These are phyloP conservation scores for Starmera amethionina DNA, from an alignment of 805 yeast genomes.

Conservation along the genomic window DNA sequence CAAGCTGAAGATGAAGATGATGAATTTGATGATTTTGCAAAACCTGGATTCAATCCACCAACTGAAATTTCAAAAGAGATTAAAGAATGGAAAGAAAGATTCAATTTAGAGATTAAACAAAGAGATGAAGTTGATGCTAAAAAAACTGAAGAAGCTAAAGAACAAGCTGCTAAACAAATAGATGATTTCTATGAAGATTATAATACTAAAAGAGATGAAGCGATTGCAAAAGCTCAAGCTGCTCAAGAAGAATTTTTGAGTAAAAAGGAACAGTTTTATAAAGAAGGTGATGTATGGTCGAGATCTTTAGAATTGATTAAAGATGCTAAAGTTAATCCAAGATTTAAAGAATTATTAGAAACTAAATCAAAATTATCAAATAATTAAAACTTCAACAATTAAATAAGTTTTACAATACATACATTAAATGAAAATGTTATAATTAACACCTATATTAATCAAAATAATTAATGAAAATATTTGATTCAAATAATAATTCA, in stretches of 20 bases:
- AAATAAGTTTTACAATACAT: too few species aligned
- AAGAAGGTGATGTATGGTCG: slow-evolving; percentile 75
- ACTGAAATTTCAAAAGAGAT: slow-evolving; percentile 44
- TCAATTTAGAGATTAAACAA: slow-evolving; percentile 67
- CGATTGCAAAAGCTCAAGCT: slow-evolving; percentile 47
- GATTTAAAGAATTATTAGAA: slow-evolving; percentile 19
- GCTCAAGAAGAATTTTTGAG: slow-evolving; percentile 66
- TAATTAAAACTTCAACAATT: too few species aligned
- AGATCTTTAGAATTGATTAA: slow-evolving; percentile 46
- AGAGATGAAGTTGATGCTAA: slow-evolving; percentile 64
- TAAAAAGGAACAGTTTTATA: slow-evolving; percentile 68
- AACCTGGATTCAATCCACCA: slow-evolving; percentile 17
- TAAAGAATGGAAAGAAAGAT: slow-evolving; percentile 73
- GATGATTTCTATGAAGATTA: slow-evolving; percentile 91
- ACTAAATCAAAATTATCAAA: slow-evolving; percentile 12
- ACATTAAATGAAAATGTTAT: too few species aligned
- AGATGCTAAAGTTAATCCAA: slow-evolving; percentile 21
- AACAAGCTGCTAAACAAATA: slow-evolving; percentile 71
- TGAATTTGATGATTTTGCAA: slow-evolving; percentile 35
- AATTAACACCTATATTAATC: too few species aligned
- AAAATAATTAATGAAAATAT: too few species aligned
- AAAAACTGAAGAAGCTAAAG: slow-evolving; percentile 56
- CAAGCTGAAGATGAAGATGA: slow-evolving; percentile 6
- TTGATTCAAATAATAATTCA: too few species aligned
- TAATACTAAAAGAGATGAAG: slow-evolving; percentile 70